Base-by-base conservation (phyloP, 257 asterid genomes). In the Ocimum tenuiflorum region DNA sequence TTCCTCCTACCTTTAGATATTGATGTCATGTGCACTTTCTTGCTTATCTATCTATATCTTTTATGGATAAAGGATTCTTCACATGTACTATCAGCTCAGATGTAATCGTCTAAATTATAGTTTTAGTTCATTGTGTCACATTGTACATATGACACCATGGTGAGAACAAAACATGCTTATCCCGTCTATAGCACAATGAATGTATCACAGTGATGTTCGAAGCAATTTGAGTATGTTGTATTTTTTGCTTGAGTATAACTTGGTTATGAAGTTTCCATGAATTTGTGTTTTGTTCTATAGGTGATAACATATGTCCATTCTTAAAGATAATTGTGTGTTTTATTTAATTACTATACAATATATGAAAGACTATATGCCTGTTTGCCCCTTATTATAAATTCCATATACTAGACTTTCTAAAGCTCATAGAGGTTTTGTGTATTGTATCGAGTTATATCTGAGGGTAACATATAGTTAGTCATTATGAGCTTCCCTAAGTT, bases 401-500 rank as follows among this genome's bases (percentile, higher is more conserved):
- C 18, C 49, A 39, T 35, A 3, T 23, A 23, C 68, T 35, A 43
- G 22, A 60, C 42, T 59, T 38, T 29, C 43, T 55, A 33, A 14
- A 57, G 62, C 22, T 23, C 58, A 12, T 65, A n/a, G 19, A 9
- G 8, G 13, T 43, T 43, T 2, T 38, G 51, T 39, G 48, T 18
- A 29, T 2, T 38, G 35, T 38, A 29, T 17, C 27, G 55, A 38
- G 39, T 7, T 31, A 14, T 41, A 57, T 31, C 43, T 14, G 39
- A n/a, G 14, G 11, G 45, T 65, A 45, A 39, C 48, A 36, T 4
- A 15, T 33, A n/a, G 59, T 33, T 61, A 7, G 56, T 38, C 42
- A 24, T 20, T 35, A 3, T 39, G 54, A 73, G 54, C 69, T 70
- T 57, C 24, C 20, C 1, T 74, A 33, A 63, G 50, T 31, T 70